Base-by-base conservation (phyloP, 495 filamentous ascomycete species). In the Polyplosphaeria fusca region DNA sequence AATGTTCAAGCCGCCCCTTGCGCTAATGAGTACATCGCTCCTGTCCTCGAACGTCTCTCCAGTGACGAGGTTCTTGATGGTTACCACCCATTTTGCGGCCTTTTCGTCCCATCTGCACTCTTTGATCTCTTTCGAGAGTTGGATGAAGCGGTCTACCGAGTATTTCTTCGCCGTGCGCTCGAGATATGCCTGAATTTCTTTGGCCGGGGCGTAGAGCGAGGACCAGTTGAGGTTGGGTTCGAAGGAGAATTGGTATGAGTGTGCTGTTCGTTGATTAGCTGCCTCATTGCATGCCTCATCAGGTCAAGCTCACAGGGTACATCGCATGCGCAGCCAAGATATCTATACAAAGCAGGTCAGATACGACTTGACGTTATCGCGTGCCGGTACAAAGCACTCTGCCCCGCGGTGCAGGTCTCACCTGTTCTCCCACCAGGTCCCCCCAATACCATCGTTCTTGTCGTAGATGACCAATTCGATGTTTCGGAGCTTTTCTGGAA, bases 381-480 rank as follows among this genome's bases (percentile, higher is more conserved):
- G 2, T 35, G 30, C 30, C 30, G 30, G 14, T 35, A 14, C 14
- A 35, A 14, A 7, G 7, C 30, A 7, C 14, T 7, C 30, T 35
- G 14, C 14, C 7, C 30, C 30, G 30, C 30, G 7, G 7, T 35
- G 7, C 30, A 35, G 14, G 30, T n/a, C 55, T 22, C 5, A 59
- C 55, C 75, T 73, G 49, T 88, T 88, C 67, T 86, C 84, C 39
- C 79, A 81, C 85, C 86, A 90, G 0, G 85, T 86, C 0, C 86
- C 86, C 27, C 84, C 82, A 58, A 88, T 75, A 42, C 86, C 86
- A 0, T 68, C 66, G 59, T 91, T 91, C 77, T 91, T 91, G 67
- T 93, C 88, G 68, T 89, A 93, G 37, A 88, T 81, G 27, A 79
- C 76, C 23, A 85, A 71, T 13, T 86, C 79, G 43, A 86, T 65